Conservation (phyloP, 2,329 filamentous ascomycete species). For the Aspergillus texensis region DNA sequence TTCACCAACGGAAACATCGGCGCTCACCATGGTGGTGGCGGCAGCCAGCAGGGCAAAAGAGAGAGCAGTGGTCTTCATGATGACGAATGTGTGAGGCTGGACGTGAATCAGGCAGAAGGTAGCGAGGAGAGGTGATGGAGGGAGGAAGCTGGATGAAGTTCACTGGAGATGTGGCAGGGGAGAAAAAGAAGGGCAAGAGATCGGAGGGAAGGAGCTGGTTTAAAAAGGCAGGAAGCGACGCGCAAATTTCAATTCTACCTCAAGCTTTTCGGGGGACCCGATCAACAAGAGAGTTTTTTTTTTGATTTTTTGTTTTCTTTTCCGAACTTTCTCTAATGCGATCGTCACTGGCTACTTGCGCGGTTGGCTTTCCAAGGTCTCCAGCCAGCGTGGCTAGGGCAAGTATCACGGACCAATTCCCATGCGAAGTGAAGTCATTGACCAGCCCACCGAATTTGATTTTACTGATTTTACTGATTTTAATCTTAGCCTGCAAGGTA, state of each 20-base stretch:
- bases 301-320: constrained; percentile 10
- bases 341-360: constrained; percentile 13
- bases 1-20: constrained; percentile 29
- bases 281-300: constrained; percentile 3
- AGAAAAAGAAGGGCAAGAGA: neutral
- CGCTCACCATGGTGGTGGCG: constrained; percentile 27
- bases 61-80: constrained; percentile 38
- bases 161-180: neutral
- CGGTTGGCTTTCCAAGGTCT: constrained; percentile 12
- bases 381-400: constrained; percentile 30
- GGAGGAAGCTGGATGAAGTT: neutral
- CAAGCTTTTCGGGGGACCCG: constrained; percentile 6
- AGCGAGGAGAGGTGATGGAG: constrained; percentile 2
- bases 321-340: neutral
- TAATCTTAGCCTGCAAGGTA: constrained; percentile 10
- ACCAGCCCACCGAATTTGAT: neutral
- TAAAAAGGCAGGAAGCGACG: constrained; percentile 9
- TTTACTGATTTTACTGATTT: neutral
- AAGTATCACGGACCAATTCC: constrained; percentile 13
- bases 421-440: constrained; percentile 14
- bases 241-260: neutral
- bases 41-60: constrained; percentile 34
- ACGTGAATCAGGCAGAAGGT: constrained; percentile 3
- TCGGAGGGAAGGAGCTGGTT: constrained; percentile 5
- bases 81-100: constrained; percentile 13